Percentiles rank a stretch among this genome's conserved stretches.
phyloP scores from a whole-genome alignment of 345 rosid genomes.

The Eutrema yunnanense region DNA sequence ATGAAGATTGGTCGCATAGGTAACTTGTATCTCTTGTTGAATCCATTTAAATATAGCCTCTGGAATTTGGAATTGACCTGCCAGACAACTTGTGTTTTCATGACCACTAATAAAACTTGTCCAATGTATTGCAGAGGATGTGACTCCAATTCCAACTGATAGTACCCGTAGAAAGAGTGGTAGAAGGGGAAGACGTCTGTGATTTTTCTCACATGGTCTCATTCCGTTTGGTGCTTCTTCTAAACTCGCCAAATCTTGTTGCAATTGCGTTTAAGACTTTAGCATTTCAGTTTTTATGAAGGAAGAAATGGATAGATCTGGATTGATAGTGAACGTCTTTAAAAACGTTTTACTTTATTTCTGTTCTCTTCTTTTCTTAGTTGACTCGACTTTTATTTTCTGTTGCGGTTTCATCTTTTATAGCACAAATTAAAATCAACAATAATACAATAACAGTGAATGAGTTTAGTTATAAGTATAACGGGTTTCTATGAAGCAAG shows the following conservation, averaged over 20 bases:
- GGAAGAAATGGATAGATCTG: neutral
- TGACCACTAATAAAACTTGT: neutral
- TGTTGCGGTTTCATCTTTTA: too few species aligned
- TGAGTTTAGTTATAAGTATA: too few species aligned
- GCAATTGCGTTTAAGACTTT: neutral
- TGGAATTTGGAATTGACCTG: too few species aligned
- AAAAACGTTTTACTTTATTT: neutral
- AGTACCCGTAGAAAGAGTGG: conserved; percentile 82
- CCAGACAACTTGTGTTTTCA: neutral
- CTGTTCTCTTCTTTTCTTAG: too few species aligned
- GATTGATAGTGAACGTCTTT: neutral
- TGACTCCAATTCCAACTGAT: conserved; percentile 69
- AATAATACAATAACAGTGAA: too few species aligned
- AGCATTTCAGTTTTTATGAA: neutral
- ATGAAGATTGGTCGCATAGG: conserved; percentile 84
- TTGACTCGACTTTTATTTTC: too few species aligned
- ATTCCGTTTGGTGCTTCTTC: neutral
- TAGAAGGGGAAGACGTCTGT: conserved; percentile 72
- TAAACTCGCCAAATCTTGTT: neutral
- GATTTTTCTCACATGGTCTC: conserved; percentile 2
- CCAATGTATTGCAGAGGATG: conserved; percentile 49
- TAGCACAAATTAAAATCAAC: too few species aligned
- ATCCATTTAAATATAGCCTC: too few species aligned
- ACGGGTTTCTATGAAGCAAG: too few species aligned
- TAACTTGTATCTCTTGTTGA: neutral